phyloP scores from a whole-genome alignment of 805 yeast genomes.

The Ogataea methylovora region DNA sequence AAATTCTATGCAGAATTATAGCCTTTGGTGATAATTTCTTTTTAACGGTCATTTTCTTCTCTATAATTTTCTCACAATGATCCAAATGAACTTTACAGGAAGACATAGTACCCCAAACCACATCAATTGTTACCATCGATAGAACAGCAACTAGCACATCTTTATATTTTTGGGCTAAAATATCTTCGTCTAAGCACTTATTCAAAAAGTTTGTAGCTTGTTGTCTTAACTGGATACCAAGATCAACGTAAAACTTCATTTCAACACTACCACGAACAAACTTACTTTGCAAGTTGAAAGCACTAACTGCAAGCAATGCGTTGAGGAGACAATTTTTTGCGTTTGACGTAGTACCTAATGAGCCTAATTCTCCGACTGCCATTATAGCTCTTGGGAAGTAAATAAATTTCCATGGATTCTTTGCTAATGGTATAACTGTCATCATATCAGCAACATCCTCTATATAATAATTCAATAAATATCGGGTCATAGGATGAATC shows the following conservation, averaged over 20 bases:
- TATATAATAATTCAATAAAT: conserved; percentile 62
- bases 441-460: conserved; percentile 70
- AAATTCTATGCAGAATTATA: conserved; percentile 66
- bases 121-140: conserved; percentile 82
- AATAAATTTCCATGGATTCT: conserved; percentile 85
- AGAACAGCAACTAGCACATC: conserved; percentile 77
- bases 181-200: conserved; percentile 45
- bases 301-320: conserved; percentile 74
- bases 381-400: conserved; percentile 76
- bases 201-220: conserved; percentile 68
- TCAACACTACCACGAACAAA: conserved; percentile 59
- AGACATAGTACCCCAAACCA: conserved; percentile 87
- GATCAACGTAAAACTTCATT: conserved; percentile 60
- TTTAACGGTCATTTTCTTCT: conserved; percentile 58
- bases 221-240: conserved; percentile 66
- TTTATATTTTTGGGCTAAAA: conserved; percentile 61
- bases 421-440: conserved; percentile 58
- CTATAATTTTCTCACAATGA: conserved; percentile 70
- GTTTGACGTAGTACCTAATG: conserved; percentile 64
- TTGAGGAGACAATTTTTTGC: conserved; percentile 74
- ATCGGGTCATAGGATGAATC: conserved; percentile 65
- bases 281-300: conserved; percentile 71
- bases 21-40: conserved; percentile 71
- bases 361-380: conserved; percentile 76
- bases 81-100: conserved; percentile 71